A percentile compares a stretch with the other conserved stretches of the same genome.
Evolutionary conservation across 179 eudicot species (phyloP).

Genomic region (Vitellaria paradoxa): DNA sequence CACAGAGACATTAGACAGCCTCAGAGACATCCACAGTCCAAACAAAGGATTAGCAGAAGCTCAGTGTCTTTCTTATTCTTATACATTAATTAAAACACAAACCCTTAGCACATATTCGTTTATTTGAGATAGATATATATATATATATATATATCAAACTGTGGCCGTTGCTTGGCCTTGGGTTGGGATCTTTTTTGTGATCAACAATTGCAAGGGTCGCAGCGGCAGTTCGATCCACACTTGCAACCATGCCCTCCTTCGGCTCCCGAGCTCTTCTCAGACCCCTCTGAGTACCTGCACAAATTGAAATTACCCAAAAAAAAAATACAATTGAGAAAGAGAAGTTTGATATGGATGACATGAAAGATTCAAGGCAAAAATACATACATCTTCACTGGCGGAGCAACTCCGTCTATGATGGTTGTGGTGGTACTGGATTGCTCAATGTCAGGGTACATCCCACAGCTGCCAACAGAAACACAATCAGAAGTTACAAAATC

Average conservation of each 20-base stretch:
- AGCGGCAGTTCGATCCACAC: constrained; percentile 64
- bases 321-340: not conserved
- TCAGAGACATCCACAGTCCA: too few relatives aligned
- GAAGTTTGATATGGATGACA: too few relatives aligned
- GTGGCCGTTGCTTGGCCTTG: constrained; percentile 5
- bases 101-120: too few relatives aligned
- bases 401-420: constrained; percentile 19
- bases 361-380: not conserved
- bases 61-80: too few relatives aligned
- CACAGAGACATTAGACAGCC: too few relatives aligned
- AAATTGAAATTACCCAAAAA: not conserved
- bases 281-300: constrained; percentile 24
- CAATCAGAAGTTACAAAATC: not conserved
- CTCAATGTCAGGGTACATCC: constrained; percentile 17
- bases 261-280: constrained; percentile 31
- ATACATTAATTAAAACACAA: too few relatives aligned
- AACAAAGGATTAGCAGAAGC: too few relatives aligned
- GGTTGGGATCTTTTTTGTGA: not conserved
- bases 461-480: constrained; percentile 19
- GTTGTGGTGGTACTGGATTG: not conserved
- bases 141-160: not conserved
- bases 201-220: constrained; percentile 62
- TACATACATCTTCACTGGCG: constrained; percentile 14
- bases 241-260: constrained; percentile 50
- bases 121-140: too few relatives aligned